A percentile compares a stretch with the other conserved stretches of the same genome.
Conservation (phyloP, 192 early-diverging fungal genomes). For the Coemansia sp. region DNA sequence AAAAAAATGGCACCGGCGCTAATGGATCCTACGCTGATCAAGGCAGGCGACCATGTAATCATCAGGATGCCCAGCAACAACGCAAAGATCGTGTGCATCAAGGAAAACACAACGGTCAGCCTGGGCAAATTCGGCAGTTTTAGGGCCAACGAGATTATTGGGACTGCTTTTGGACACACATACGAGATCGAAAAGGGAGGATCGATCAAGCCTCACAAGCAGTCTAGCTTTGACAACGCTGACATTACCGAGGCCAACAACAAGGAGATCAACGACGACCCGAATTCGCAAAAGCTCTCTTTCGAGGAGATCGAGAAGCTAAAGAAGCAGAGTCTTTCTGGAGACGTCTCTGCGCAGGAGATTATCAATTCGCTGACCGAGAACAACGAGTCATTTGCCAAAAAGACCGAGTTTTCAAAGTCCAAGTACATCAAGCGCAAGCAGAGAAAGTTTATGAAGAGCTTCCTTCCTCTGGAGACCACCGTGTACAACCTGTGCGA, state of each 20-base stretch:
- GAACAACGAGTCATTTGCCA: slow-evolving; percentile 80
- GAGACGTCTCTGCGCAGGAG: slow-evolving; percentile 64
- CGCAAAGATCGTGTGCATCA: slow-evolving; percentile 69
- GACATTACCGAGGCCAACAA: slow-evolving; percentile 83
- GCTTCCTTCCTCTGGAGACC: slow-evolving; percentile 74
- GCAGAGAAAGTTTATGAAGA: slow-evolving; percentile 80
- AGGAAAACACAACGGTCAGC: slow-evolving; percentile 59
- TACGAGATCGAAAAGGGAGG: slow-evolving; percentile 76
- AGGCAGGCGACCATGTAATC: slow-evolving; percentile 64
- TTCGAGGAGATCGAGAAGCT: slow-evolving; percentile 79
- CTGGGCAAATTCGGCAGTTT: slow-evolving; percentile 94
- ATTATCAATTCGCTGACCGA: slow-evolving; percentile 79
- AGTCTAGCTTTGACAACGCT: slow-evolving; percentile 42
- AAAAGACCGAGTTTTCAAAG: slow-evolving; percentile 94
- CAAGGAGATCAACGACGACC: slow-evolving; percentile 71
- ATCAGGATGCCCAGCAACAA: slow-evolving; percentile 84
- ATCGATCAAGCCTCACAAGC: slow-evolving; percentile 30
- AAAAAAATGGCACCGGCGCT: slow-evolving; percentile 6
- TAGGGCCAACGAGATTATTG: slow-evolving; percentile 74
- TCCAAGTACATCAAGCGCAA: slow-evolving; percentile 91
- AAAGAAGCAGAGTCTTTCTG: slow-evolving; percentile 68
- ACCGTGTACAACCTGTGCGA: slow-evolving; percentile 72
- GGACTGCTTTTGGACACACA: slow-evolving; percentile 73
- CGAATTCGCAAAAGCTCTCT: slow-evolving; percentile 72
- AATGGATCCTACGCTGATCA: slow-evolving; percentile 45